phyloP scores from a whole-genome alignment of 129 eudicot genomes.

The Lonicera japonica region DNA sequence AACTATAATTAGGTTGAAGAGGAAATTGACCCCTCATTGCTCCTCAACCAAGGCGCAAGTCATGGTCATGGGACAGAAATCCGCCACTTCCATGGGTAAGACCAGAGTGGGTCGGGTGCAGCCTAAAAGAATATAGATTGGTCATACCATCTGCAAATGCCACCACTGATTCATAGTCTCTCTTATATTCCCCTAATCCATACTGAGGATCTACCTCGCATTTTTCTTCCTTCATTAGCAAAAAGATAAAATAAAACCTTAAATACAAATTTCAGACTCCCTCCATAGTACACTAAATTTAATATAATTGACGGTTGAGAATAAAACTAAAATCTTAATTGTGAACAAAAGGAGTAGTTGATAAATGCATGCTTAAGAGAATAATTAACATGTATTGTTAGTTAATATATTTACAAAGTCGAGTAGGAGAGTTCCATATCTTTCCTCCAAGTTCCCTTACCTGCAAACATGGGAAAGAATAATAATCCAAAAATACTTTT shows the following conservation, averaged over 20 bases:
- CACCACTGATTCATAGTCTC: slow-evolving; percentile 27
- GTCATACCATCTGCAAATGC: slow-evolving; percentile 37
- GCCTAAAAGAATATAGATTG: slow-evolving; percentile 37
- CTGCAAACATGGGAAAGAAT: slow-evolving; percentile 15
- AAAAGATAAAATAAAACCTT: no score
- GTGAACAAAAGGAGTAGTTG: no score
- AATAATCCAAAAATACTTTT: background rate
- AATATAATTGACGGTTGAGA: no score
- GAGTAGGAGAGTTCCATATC: slow-evolving; percentile 42
- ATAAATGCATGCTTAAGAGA: no score
- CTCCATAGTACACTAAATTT: no score
- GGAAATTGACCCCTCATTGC: background rate
- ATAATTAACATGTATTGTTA: background rate
- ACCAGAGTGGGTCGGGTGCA: slow-evolving; percentile 28
- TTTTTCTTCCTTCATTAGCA: slow-evolving; percentile 42
- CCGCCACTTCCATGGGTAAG: slow-evolving; percentile 21
- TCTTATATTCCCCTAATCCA: slow-evolving; percentile 29
- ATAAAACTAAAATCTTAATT: no score
- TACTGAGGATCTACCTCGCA: slow-evolving; percentile 39
- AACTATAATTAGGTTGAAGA: no score
- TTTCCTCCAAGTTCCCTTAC: slow-evolving; percentile 54
- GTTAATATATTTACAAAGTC: slow-evolving; percentile 38
- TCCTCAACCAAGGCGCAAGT: slow-evolving; percentile 22
- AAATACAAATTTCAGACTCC: no score
- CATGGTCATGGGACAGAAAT: slow-evolving; percentile 12